Base-by-base conservation (phyloP, 2,329 filamentous ascomycete species). In the Torrubiella hemipterigena region DNA sequence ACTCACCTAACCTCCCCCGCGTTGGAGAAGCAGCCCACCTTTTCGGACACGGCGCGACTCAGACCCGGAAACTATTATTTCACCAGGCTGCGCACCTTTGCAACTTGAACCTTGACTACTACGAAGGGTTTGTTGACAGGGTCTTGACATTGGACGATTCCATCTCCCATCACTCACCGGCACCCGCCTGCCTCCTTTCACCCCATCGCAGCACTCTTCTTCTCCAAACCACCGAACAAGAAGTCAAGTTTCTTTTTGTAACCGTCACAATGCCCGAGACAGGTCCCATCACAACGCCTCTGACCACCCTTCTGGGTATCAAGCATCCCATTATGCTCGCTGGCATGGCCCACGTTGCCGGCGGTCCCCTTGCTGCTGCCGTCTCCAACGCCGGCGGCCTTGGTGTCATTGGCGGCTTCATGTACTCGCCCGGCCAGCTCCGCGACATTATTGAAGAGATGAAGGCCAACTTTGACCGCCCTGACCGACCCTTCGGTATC, bases 351-450 rank as follows among this genome's bases (percentile, higher is more conserved):
- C 75, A 81, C 39, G 82, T 81, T 7, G 86, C 82, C 1, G 78
- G 80, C 36, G 83, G 80, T 0, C 68, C 67, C n/a, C 76, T 93
- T 29, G 85, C 84, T 7, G 84, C 85, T 4, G 84, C 85, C 5
- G 84, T 93, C 21, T 91, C 81, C 49, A 93, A 93, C 51, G 83
- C 84, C 2, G 86, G 86, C 39, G 86, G 85, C 0, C 73, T 93
- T 1, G 81, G 81, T 32, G 81, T 84, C 43, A 77, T 82, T 35
- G 73, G 81, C 20, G 73, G 76, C 22, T 73, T 69, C 58, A 77
- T 68, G 58, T 89, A 76, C 65, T 86, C 71, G 41, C 81, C 81
- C 1, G 48, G 62, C 17, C 81, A 86, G 54, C 72, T 91, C 15
- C 80, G 80, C 43, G 64, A 73, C 40, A 93, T 91, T 61, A 75